Conservation (phyloP, 2,329 filamentous ascomycete species). For the Gnomoniopsis sp. region DNA sequence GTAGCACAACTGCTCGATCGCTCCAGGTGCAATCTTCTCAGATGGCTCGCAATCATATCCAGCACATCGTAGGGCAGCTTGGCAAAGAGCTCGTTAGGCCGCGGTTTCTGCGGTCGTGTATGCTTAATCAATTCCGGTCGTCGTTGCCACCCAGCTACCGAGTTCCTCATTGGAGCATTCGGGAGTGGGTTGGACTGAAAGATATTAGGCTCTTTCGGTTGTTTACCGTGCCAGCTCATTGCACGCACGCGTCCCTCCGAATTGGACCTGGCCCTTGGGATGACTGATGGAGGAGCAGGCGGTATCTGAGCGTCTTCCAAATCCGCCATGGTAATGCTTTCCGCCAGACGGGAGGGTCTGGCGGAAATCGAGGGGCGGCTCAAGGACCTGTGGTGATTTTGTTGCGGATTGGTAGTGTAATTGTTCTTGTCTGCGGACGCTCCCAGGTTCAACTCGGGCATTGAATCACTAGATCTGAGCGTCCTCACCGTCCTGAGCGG, state of each 20-base stretch:
- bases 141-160: background rate
- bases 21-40: slow-evolving; percentile 50
- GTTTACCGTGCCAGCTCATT: slow-evolving; percentile 26
- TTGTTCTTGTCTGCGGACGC: background rate
- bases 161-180: slow-evolving; percentile 8
- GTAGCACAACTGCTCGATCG: slow-evolving; percentile 51
- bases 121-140: slow-evolving; percentile 28
- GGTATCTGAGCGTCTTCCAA: background rate
- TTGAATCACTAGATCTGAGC: background rate
- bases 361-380: slow-evolving; percentile 19
- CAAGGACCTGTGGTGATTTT: background rate
- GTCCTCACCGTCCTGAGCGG: slow-evolving; percentile 9
- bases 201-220: slow-evolving; percentile 20
- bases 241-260: slow-evolving; percentile 22
- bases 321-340: slow-evolving; percentile 18
- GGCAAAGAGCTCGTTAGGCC: slow-evolving; percentile 51
- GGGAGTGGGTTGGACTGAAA: slow-evolving; percentile 7
- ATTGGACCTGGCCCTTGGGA: slow-evolving; percentile 22
- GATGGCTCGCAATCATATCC: slow-evolving; percentile 50
- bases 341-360: slow-evolving; percentile 24
- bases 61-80: slow-evolving; percentile 57
- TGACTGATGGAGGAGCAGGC: slow-evolving; percentile 34
- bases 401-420: background rate
- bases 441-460: slow-evolving; percentile 4
- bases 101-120: slow-evolving; percentile 25